Conservation (phyloP, 2,329 filamentous ascomycete genomes). For the Beauveria sp. region DNA sequence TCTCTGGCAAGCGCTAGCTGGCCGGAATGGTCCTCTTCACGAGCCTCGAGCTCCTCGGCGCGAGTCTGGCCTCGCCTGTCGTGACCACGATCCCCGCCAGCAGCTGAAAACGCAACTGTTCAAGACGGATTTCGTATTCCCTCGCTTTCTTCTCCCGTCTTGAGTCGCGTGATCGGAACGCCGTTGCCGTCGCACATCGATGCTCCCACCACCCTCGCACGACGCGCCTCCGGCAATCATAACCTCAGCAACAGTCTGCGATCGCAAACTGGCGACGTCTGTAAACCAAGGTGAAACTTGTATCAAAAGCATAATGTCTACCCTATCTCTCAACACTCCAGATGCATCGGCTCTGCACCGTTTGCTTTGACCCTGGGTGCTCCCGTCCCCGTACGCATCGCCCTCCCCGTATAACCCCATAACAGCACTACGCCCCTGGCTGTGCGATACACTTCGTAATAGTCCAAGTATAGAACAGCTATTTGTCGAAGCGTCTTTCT, state of each 20-base stretch:
- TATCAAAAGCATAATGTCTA: neutral
- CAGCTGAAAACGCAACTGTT: neutral
- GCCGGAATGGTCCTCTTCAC: neutral
- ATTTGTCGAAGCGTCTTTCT: too few species aligned
- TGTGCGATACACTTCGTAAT: too few species aligned
- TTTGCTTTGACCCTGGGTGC: neutral
- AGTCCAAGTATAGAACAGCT: too few species aligned
- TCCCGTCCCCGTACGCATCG: neutral
- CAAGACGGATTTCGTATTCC: neutral
- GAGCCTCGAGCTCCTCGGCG: neutral
- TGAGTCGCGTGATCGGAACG: neutral
- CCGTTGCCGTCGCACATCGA: neutral
- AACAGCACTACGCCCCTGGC: neutral
- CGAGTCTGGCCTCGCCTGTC: neutral
- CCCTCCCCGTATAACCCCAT: neutral
- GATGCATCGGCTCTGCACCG: neutral
- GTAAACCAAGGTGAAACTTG: neutral
- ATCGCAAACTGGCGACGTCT: neutral
- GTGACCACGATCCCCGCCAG: neutral
- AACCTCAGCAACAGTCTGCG: neutral
- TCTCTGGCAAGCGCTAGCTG: neutral
- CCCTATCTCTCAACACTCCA: neutral
- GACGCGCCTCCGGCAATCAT: neutral
- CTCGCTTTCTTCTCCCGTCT: neutral
- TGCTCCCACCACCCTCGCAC: neutral